Evolutionary conservation across 1,139 yeast species (phyloP), one percentile per base, ranked within the genome.

Genomic region (Suhomyces wounanorum): DNA sequence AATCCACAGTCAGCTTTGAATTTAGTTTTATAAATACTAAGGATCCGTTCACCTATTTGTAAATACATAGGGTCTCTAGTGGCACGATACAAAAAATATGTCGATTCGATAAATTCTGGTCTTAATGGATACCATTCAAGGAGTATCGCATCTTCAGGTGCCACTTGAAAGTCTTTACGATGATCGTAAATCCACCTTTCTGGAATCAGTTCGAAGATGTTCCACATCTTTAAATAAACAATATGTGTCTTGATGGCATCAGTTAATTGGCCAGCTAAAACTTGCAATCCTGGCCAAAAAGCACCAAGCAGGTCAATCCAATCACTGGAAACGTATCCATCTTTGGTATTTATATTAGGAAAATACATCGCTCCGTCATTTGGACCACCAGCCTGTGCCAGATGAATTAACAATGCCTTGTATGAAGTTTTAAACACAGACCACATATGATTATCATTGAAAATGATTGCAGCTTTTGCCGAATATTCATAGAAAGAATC

Each of bases 401-500:
- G 78, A 53, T 75, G 78, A 0, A 70, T 66, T 52, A 73, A 56
- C n/a, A 92, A 68, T 0, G 96, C 82, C 44, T 69, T 72, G 59
- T 86, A 86, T 0, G 88, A 75, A 3, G 70, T 66, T 33, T 76
- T 67, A 80, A 92, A 92, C 0, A 89, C 83, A 0, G 73, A 63
- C 68, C 79, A 75, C 64, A 88, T 75, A 35, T 77, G 71, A 14
- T 75, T 73, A 63, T 91, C 96, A 58, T 87, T 75, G 55, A 91
- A 90, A 9, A 92, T 62, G 11, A 91, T 80, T 2, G 92, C 74
- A 25, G 85, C 83, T 62, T 92, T 92, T 37, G 89, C 75, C 0
- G 96, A 89, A 65, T 92, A 89, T 63, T 92, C 98, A 64, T 87
- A 92, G 61, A 89, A 89, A 0, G 97, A 90, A 68, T 92, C 98